Evolutionary conservation across 1,284 basidiomycete species (phyloP), one percentile per base, ranked within the genome.

Genomic region (Moniliophthora roreri): DNA sequence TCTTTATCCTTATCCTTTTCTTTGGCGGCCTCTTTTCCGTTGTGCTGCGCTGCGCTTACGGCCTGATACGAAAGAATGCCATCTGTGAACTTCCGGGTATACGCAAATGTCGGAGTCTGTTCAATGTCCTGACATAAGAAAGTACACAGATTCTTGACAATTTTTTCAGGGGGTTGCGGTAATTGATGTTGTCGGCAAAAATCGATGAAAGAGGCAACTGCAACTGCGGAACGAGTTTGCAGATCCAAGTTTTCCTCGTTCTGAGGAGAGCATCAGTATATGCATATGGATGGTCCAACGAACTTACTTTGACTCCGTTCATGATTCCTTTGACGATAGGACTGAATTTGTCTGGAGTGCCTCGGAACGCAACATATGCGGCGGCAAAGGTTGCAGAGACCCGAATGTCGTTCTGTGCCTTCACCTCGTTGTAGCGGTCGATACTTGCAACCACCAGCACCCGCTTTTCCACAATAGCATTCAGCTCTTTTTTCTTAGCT

Each of bases 291-390:
- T 44, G 44, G 26, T 42, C 4, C 8, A 48, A 32, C 4, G 23
- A 26, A 55, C 77, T 50, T 48, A 91, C 93, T 82, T 98, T 99
- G 75, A 99, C 89, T 35, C 94, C 93, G 60, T 96, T 97, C 91
- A 98, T 99, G 60, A 99, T 87, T 36, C 93, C 94, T 70, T 97
- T 94, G 50, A 99, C 95, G 42, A 99, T 87, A 0, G 91, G 96
- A 60, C 94, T 98, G 58, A 99, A 87, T 74, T 98, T 99, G 58
- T 93, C 84, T 0, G 95, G 95, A 35, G 92, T 86, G 35, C 84
- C 83, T 63, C 82, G 80, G 58, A 96, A 83, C 3, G 92, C 87
- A 16, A 99, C 89, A 58, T 96, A 89, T 0, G 96, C 94, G 2
- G 91, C 89, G 10, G 95, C 93, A 61, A 97, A 89, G 0, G 92